Evolutionary conservation across 257 asterid genomes (phyloP).

Genomic region (Plantago elongata): DNA sequence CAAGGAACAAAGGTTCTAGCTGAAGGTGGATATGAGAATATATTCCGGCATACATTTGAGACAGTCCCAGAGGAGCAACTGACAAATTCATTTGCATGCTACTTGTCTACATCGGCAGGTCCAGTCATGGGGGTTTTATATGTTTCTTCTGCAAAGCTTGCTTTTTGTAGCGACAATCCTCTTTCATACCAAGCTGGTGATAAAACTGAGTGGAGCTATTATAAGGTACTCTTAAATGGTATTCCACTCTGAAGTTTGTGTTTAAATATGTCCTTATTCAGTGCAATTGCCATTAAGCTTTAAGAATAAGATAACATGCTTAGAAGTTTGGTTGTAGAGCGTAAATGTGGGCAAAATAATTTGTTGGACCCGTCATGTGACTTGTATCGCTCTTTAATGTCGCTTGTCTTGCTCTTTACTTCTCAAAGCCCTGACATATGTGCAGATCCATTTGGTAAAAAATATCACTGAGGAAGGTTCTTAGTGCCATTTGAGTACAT

Average conservation of each 20-base stretch:
- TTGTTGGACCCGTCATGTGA: neutral
- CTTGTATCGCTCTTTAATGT: neutral
- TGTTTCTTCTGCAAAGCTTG: conserved; percentile 78
- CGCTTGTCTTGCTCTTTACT: no score
- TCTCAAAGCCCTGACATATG: no score
- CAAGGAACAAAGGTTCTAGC: conserved; percentile 95
- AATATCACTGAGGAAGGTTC: no score
- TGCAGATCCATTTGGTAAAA: no score
- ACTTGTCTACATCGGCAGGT: conserved; percentile 97
- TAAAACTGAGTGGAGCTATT: conserved; percentile 88
- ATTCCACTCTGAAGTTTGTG: conserved; percentile 1
- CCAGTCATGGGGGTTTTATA: conserved; percentile 95
- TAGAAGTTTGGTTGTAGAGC: conserved; percentile 10
- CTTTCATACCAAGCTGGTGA: conserved; percentile 73
- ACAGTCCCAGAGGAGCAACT: conserved; percentile 89
- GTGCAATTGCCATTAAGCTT: conserved; percentile 4
- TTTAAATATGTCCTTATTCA: conserved; percentile 10
- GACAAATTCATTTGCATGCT: conserved; percentile 75
- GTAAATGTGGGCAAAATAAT: neutral
- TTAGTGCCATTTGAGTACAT: neutral
- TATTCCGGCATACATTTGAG: conserved; percentile 89
- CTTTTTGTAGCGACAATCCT: conserved; percentile 90
- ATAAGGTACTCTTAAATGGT: conserved; percentile 56
- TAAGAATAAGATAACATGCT: neutral
- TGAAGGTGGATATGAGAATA: conserved; percentile 97